Evolutionary conservation across 441 rosid species (phyloP).

Genomic region (Corymbia calophylla): DNA sequence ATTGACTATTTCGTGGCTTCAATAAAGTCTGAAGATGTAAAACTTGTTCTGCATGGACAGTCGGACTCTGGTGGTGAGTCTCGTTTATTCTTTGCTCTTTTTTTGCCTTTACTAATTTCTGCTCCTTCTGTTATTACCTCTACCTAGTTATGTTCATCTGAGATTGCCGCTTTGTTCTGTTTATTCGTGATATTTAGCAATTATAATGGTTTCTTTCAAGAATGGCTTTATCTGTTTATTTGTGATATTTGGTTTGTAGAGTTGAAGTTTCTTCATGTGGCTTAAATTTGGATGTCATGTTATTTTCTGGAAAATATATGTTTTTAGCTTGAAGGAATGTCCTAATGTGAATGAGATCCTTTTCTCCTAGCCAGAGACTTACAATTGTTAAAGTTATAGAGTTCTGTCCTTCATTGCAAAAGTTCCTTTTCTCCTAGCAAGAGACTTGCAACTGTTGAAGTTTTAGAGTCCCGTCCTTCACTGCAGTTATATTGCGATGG

Average conservation of each 20-base stretch:
- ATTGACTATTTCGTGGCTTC: slow-evolving; percentile 65
- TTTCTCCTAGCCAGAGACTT: neutral
- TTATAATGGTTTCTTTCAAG: neutral
- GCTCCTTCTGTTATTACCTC: neutral
- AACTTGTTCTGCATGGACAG: slow-evolving; percentile 45
- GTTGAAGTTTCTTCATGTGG: neutral
- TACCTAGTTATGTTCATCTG: neutral
- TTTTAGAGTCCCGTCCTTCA: neutral
- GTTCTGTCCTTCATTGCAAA: neutral
- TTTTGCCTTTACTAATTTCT: neutral
- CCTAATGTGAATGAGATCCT: neutral
- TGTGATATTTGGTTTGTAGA: neutral
- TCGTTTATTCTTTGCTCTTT: neutral
- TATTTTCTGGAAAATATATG: neutral
- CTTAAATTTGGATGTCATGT: neutral
- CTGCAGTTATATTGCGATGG: neutral
- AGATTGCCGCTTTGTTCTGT: neutral
- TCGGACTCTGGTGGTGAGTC: slow-evolving; percentile 30
- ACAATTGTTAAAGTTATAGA: neutral
- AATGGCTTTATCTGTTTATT: neutral
- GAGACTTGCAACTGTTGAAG: neutral
- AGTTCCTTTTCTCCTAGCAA: neutral
- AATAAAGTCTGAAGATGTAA: slow-evolving; percentile 57
- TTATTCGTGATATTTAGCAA: neutral
- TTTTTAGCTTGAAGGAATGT: neutral